Percentiles rank a stretch among this genome's conserved stretches.
Conservation (phyloP, 2,329 filamentous ascomycete species). For the Fusarium sp. region DNA sequence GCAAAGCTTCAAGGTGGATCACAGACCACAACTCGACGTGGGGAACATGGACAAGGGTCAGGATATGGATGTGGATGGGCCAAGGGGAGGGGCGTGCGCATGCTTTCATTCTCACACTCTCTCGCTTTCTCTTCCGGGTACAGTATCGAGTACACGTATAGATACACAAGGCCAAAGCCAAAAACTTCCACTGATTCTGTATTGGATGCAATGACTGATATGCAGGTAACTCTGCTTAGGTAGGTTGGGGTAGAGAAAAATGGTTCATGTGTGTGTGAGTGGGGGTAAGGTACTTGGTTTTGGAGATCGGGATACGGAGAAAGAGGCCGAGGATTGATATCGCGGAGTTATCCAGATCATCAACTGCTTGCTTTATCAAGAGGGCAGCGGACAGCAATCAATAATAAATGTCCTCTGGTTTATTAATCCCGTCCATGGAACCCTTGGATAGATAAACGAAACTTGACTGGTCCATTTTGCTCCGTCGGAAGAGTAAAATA, state of each 20-base stretch:
- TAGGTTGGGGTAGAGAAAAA: conserved; percentile 15
- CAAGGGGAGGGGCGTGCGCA: conserved; percentile 32
- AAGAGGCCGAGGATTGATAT: not conserved
- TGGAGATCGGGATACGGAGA: not conserved
- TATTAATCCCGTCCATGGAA: not conserved
- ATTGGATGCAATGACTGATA: conserved; percentile 13
- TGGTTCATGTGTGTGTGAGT: conserved; percentile 22
- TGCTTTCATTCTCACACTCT: not conserved
- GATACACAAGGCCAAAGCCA: conserved; percentile 8
- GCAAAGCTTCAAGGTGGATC: conserved; percentile 20
- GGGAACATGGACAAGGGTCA: conserved; percentile 28
- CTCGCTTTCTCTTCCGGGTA: not conserved
- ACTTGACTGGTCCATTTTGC: conserved; percentile 14
- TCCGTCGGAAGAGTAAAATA: conserved; percentile 1
- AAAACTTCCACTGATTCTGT: conserved; percentile 22
- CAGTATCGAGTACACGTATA: conserved; percentile 2
- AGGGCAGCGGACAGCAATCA: not conserved
- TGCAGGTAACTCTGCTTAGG: conserved; percentile 8
- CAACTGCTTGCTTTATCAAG: not conserved
- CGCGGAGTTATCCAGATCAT: not conserved
- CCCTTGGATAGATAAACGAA: not conserved
- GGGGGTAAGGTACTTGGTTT: not conserved
- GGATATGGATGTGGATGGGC: conserved; percentile 17
- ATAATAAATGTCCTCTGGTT: not conserved
- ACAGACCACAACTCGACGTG: conserved; percentile 25